Evolutionary conservation across 495 filamentous ascomycete species (phyloP), one percentile per base, ranked within the genome.

Genomic region (Podospora sp.): DNA sequence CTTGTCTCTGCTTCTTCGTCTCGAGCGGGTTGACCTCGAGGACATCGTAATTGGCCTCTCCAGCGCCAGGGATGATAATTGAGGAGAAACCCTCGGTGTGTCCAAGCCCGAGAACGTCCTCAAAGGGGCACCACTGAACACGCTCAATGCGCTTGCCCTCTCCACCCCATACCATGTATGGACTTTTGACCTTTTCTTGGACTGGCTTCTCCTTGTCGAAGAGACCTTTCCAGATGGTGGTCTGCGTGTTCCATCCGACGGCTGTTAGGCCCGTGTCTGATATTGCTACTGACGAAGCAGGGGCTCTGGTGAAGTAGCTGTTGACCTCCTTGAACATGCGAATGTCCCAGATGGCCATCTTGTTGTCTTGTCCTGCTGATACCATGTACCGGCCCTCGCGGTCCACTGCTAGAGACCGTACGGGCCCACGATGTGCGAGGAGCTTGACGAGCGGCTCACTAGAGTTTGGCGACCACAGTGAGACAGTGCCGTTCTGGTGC

Each of bases 21-120:
- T 98, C 96, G 84, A 95, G 97, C n/a, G 96, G 95, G 80, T 99
- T 99, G 63, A 88, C 82, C 76, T 98, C 96, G 14, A 96, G 83
- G 1, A 93, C 90, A 78, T 99, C 95, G 78, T 92, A 97, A 84
- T 98, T 98, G 58, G 95, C 90, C 79, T 99, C 95, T 64, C 95
- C 95, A 20, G 95, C 92, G 26, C 95, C 95, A 27, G 95, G 95
- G 22, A 97, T 87, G 73, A 98, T 85, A 60, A 98, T 84, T 62
- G 90, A 94, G 53, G 89, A 90, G 79, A 97, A 97, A 2, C 95
- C 96, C 67, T 90, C 80, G 74, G 90, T 83, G 81, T 97, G 96
- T 0, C 88, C 87, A 24, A 96, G 83, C 14, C 94, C 96, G 1
- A 99, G 84, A 0, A 97, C 76, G 80, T 99, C 95, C 78, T 99